Conservation (phyloP, 495 filamentous ascomycete species). For the Tuber indicum region DNA sequence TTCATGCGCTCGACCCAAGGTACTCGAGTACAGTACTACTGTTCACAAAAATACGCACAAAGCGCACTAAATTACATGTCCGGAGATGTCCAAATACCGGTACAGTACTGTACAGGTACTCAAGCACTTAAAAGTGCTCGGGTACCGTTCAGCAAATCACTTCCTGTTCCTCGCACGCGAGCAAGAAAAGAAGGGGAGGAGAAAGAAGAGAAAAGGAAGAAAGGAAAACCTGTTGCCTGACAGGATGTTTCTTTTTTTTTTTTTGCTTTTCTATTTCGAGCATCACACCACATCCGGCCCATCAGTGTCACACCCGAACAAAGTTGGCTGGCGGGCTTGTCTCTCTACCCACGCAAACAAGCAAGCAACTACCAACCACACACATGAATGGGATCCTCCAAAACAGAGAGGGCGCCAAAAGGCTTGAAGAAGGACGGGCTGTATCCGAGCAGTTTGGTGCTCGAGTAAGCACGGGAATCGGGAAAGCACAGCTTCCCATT, state of each 20-base stretch:
- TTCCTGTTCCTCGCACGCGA: not conserved
- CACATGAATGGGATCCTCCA: not conserved
- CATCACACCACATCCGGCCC: not conserved
- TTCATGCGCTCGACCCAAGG: not conserved
- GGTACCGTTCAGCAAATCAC: not conserved
- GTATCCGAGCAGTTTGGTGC: not conserved
- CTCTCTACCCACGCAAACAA: not conserved
- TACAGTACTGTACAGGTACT: not conserved
- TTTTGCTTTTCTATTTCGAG: not conserved
- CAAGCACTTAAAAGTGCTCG: not conserved
- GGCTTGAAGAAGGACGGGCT: not conserved
- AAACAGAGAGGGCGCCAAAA: not conserved
- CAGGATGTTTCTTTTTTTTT: not conserved
- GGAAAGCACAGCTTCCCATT: not conserved
- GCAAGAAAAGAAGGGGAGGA: not conserved
- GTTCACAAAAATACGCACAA: not conserved
- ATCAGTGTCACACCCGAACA: not conserved
- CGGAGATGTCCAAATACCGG: not conserved
- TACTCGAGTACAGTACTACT: too few species aligned
- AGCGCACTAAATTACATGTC: not conserved
- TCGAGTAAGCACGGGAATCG: not conserved
- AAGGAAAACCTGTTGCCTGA: not conserved
- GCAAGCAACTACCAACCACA: not conserved
- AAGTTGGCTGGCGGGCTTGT: not conserved
- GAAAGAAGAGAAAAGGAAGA: not conserved